These are phyloP conservation scores for Saccharomycopsis babjevae DNA, from an alignment of 805 yeast species.

Conservation along the genomic window DNA sequence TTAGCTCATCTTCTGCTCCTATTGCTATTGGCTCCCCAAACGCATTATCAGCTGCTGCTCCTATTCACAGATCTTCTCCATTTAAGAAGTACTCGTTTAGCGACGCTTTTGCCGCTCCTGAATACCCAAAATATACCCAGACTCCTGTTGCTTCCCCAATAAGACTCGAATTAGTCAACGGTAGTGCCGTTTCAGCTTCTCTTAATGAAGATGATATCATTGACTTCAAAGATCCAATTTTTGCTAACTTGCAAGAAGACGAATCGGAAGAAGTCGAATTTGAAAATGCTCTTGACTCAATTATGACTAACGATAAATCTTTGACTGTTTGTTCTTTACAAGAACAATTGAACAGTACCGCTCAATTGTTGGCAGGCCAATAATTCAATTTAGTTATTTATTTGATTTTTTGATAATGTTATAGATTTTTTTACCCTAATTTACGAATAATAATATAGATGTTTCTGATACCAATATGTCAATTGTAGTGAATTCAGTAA, in stretches of 20 bases:
- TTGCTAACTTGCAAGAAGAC: background rate
- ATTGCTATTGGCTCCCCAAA: background rate
- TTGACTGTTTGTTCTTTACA: constrained; percentile 13
- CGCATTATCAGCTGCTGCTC: constrained; percentile 1
- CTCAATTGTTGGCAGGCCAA: constrained; percentile 2
- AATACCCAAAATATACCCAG: constrained; percentile 3
- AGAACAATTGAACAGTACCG: background rate
- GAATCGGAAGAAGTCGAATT: constrained; percentile 5
- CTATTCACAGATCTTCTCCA: constrained; percentile 4
- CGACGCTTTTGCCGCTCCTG: constrained; percentile 3
- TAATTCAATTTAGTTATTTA: background rate
- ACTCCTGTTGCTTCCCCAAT: constrained; percentile 15
- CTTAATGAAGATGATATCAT: constrained; percentile 7
- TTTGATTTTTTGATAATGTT: background rate
- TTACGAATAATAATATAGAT: background rate
- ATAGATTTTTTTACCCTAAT: background rate
- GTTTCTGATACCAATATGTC: background rate
- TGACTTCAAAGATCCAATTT: constrained; percentile 3
- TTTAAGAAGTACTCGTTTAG: constrained; percentile 4
- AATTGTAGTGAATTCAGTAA: background rate
- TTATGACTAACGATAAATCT: background rate
- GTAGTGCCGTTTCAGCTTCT: constrained; percentile 13
- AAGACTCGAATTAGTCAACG: background rate
- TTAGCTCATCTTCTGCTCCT: background rate
- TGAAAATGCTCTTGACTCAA: constrained; percentile 8